These are phyloP conservation scores for Begonia peltatifolia DNA, from an alignment of 306 rosid species.

Conservation along the genomic window DNA sequence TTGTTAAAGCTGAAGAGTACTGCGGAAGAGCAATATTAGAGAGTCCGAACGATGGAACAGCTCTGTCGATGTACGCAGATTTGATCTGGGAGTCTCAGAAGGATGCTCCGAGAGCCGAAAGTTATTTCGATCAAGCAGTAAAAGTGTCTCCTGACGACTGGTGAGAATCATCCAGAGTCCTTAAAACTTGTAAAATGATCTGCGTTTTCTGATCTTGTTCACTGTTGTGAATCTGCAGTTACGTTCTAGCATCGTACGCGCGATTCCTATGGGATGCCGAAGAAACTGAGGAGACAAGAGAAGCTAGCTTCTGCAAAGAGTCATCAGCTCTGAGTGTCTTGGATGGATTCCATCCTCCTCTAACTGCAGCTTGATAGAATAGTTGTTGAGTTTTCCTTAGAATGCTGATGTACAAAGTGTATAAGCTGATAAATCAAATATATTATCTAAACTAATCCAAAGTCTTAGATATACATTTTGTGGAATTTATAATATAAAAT, in stretches of 20 bases:
- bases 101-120: conserved; percentile 64
- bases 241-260: conserved; percentile 75
- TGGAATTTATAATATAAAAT: no score
- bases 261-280: conserved; percentile 74
- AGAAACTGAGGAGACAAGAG: conserved; percentile 25
- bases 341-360: conserved; percentile 28
- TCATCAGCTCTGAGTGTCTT: conserved; percentile 18
- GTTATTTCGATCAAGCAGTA: conserved; percentile 58
- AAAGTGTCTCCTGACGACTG: conserved; percentile 66
- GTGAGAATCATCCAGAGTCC: conserved; percentile 14
- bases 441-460: no score
- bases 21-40: conserved; percentile 77
- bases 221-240: conserved; percentile 31
- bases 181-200: neutral
- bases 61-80: conserved; percentile 61
- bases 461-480: no score
- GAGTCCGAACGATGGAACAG: conserved; percentile 51
- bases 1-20: conserved; percentile 68
- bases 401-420: no score
- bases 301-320: conserved; percentile 7
- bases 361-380: conserved; percentile 39
- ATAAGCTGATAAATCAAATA: no score
- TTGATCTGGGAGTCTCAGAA: conserved; percentile 61
- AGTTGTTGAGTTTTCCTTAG: no score
- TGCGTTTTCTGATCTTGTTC: neutral